These are phyloP conservation scores for Cytospora mali DNA, from an alignment of 2,329 filamentous ascomycete genomes.

Conservation along the genomic window DNA sequence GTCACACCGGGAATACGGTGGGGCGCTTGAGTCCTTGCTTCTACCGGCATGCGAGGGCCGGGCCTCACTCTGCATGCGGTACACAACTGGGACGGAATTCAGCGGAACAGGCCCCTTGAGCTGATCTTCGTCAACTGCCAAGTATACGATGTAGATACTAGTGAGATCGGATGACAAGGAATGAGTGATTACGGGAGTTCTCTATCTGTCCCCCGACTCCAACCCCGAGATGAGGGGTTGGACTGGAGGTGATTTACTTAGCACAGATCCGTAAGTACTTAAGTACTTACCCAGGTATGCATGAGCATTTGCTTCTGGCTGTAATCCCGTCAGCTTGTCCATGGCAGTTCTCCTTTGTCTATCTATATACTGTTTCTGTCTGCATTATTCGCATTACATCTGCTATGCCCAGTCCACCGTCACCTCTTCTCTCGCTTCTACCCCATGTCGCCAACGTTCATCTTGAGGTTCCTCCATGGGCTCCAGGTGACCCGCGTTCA, in stretches of 20 bases:
- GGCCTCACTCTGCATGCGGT: not conserved
- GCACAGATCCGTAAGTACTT: constrained; percentile 1
- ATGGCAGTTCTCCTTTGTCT: not conserved
- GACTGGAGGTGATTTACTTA: constrained; percentile 9
- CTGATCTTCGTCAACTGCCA: not conserved
- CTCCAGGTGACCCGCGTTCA: not conserved
- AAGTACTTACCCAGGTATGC: too few relatives aligned
- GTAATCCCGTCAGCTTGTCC: not conserved
- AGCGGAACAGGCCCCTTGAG: not conserved
- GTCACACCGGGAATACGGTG: too few relatives aligned
- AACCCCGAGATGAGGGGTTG: constrained; percentile 19
- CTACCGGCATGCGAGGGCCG: not conserved
- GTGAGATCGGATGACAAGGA: too few relatives aligned
- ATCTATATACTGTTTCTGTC: not conserved
- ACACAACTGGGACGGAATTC: not conserved
- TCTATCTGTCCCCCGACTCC: not conserved
- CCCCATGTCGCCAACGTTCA: constrained; percentile 13
- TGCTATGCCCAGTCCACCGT: constrained; percentile 1
- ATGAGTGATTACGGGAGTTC: not conserved
- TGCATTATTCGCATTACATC: not conserved
- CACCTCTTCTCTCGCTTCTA: not conserved
- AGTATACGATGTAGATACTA: not conserved
- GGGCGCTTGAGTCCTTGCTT: not conserved
- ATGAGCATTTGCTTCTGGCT: not conserved
- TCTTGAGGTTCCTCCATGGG: not conserved